Evolutionary conservation across 176 grass and related monocot genomes (phyloP).

Genomic region (Zea mays): DNA sequence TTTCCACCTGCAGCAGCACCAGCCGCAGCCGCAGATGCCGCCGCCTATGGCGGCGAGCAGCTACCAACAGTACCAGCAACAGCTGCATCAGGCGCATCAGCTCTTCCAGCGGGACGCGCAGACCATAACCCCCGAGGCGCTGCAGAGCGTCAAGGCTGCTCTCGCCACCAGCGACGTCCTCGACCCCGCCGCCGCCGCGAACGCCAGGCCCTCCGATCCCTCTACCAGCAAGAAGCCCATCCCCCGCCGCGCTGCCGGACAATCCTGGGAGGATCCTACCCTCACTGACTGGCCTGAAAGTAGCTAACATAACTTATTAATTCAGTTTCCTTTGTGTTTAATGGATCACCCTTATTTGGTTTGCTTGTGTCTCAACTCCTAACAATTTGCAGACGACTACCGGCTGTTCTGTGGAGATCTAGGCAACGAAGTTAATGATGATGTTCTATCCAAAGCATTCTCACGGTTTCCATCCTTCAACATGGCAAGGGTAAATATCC

Average conservation of each 20-base stretch:
- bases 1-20: slow-evolving; percentile 79
- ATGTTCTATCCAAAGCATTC: slow-evolving; percentile 94
- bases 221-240: slow-evolving; percentile 72
- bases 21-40: slow-evolving; percentile 33
- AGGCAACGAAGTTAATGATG: slow-evolving; percentile 97
- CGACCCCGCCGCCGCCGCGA: slow-evolving; percentile 47
- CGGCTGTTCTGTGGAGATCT: slow-evolving; percentile 95
- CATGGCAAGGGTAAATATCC: slow-evolving; percentile 78
- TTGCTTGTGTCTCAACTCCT: not conserved
- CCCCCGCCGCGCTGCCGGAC: slow-evolving; percentile 76
- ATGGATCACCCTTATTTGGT: not conserved
- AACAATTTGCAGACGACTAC: slow-evolving; percentile 66
- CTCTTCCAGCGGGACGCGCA: slow-evolving; percentile 93
- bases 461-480: slow-evolving; percentile 89
- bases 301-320: slow-evolving; percentile 13
- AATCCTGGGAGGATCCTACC: slow-evolving; percentile 84
- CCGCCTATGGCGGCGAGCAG: not conserved
- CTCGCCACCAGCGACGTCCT: slow-evolving; percentile 82
- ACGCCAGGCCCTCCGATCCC: slow-evolving; percentile 41
- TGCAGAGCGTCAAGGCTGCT: slow-evolving; percentile 94
- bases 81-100: slow-evolving; percentile 82
- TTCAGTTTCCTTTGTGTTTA: not conserved
- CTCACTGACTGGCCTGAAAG: slow-evolving; percentile 95
- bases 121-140: slow-evolving; percentile 91
- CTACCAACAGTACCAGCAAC: slow-evolving; percentile 64